A percentile compares a stretch with the other conserved stretches of the same genome.
Conservation (phyloP, 768 basidiomycete genomes). For the Mycena rebaudengoi region DNA sequence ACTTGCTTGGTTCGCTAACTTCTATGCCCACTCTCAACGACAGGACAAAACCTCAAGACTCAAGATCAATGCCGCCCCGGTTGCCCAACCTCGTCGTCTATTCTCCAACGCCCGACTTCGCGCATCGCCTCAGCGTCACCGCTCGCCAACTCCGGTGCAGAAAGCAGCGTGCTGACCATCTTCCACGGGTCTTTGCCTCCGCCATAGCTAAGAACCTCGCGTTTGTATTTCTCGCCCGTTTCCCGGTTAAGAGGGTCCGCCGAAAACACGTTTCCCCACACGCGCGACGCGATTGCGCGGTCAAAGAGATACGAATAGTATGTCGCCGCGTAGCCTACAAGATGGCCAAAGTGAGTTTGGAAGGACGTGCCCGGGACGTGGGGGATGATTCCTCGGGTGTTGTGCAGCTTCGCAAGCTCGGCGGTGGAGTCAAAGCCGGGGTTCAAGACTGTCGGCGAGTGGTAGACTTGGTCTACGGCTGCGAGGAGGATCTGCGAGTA, state of each 20-base stretch:
- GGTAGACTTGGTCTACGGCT: conserved; percentile 88
- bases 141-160: conserved; percentile 65
- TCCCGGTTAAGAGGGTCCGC: conserved; percentile 72
- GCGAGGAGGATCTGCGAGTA: conserved; percentile 92
- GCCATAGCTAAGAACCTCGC: conserved; percentile 78
- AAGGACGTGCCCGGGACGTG: conserved; percentile 87
- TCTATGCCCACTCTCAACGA: conserved; percentile 9
- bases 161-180: conserved; percentile 82
- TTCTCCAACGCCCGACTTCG: conserved; percentile 88
- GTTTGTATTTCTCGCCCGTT: conserved; percentile 84
- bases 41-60: neutral
- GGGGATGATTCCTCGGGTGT: conserved; percentile 81
- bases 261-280: conserved; percentile 83
- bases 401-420: conserved; percentile 66
- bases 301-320: conserved; percentile 99
- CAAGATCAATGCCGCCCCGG: conserved; percentile 63
- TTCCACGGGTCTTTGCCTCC: conserved; percentile 95
- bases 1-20: conserved; percentile 10
- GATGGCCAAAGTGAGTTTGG: conserved; percentile 95
- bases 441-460: conserved; percentile 69
- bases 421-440: conserved; percentile 77
- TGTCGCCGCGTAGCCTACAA: conserved; percentile 96
- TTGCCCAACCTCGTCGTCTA: conserved; percentile 75
- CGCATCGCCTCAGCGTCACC: conserved; percentile 90
- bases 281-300: conserved; percentile 92